Evolutionary conservation across 2,329 filamentous ascomycete genomes (phyloP).

Genomic region (Penicillium nordicum): DNA sequence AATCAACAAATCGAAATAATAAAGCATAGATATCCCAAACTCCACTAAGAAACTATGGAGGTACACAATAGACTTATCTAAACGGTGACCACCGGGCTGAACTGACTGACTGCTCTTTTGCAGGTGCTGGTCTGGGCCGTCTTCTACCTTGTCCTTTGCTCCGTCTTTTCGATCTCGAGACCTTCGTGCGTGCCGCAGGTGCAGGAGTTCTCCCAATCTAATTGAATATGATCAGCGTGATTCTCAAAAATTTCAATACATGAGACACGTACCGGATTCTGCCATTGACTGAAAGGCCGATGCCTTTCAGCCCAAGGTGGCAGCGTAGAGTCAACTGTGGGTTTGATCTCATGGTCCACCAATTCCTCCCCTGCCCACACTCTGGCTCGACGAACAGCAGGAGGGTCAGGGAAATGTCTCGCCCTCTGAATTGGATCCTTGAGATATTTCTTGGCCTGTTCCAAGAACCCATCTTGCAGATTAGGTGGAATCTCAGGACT

Average conservation of each 20-base stretch:
- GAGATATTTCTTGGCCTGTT: background rate
- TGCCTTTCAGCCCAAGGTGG: constrained; percentile 1
- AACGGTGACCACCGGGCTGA: background rate
- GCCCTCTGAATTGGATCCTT: background rate
- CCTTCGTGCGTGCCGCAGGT: background rate
- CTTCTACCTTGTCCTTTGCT: background rate
- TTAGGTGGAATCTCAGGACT: background rate
- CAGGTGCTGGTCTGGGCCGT: background rate
- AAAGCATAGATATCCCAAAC: background rate
- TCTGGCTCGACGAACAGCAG: background rate
- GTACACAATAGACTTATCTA: background rate
- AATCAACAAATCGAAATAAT: background rate
- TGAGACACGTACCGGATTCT: background rate
- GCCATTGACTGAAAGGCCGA: constrained; percentile 3
- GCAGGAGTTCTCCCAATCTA: background rate
- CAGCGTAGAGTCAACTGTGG: background rate
- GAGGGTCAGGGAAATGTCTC: constrained; percentile 4
- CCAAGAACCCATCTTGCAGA: background rate
- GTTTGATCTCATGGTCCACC: background rate
- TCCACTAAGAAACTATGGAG: background rate
- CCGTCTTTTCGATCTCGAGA: background rate
- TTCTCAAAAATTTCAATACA: background rate
- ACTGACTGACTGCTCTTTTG: background rate
- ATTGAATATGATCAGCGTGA: background rate
- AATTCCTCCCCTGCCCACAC: constrained; percentile 8